These are phyloP conservation scores for Aspergillus indologenus DNA, from an alignment of 495 filamentous ascomycete species.

Conservation along the genomic window DNA sequence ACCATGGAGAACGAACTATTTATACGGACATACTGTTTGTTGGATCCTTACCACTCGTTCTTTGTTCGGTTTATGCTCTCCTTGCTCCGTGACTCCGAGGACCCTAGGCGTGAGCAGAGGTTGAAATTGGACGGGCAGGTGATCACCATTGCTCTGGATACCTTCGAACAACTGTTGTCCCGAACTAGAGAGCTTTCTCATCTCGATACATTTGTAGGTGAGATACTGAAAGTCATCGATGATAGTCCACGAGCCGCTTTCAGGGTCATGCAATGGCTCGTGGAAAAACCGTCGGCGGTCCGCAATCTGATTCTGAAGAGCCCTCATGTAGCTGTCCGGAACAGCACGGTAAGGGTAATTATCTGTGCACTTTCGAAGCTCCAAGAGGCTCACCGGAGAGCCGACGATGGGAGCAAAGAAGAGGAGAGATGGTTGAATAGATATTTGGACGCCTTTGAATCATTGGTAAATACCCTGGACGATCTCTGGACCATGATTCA, in stretches of 20 bases:
- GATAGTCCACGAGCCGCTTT: constrained; percentile 30
- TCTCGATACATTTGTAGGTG: constrained; percentile 53
- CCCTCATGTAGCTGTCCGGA: constrained; percentile 57
- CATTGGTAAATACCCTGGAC: constrained; percentile 51
- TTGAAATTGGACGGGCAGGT: constrained; percentile 58
- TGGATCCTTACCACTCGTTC: constrained; percentile 65
- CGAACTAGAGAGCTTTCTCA: constrained; percentile 66
- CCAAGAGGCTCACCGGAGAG: constrained; percentile 42
- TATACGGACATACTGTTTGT: constrained; percentile 75
- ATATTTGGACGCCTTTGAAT: constrained; percentile 46
- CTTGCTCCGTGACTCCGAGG: constrained; percentile 39
- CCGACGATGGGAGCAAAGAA: constrained; percentile 29
- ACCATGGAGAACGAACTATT: constrained; percentile 67
- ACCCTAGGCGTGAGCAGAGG: constrained; percentile 42
- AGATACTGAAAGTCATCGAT: constrained; percentile 52
- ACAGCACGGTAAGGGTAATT: constrained; percentile 54
- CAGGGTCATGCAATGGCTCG: constrained; percentile 61
- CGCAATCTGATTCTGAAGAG: constrained; percentile 67
- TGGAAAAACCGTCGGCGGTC: constrained; percentile 51
- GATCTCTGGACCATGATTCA: constrained; percentile 56
- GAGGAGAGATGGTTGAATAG: constrained; percentile 27
- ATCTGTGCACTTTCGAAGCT: constrained; percentile 48
- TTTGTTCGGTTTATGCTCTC: constrained; percentile 63
- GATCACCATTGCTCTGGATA: constrained; percentile 66
- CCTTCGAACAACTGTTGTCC: constrained; percentile 75